These are phyloP conservation scores for Plasmopara viticola DNA, from an alignment of 352 stramenopile species.

Conservation along the genomic window DNA sequence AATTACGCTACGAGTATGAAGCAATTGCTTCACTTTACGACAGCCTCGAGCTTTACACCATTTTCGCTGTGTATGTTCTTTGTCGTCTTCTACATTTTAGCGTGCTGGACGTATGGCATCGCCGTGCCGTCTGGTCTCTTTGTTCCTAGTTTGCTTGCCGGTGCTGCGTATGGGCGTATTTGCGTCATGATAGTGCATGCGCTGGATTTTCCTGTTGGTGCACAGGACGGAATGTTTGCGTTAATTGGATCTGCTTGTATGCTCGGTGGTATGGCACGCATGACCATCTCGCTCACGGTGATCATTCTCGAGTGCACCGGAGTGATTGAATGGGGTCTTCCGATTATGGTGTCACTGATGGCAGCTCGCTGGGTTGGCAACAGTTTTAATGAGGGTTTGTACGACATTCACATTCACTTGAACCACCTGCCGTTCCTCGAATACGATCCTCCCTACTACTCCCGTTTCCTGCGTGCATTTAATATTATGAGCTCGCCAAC, in stretches of 20 bases:
- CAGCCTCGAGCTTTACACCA: constrained; percentile 87
- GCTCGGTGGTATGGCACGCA: constrained; percentile 94
- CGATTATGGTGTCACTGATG: constrained; percentile 98
- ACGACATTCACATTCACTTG: constrained; percentile 98
- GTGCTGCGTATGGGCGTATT: constrained; percentile 91
- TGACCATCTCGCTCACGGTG: constrained; percentile 98
- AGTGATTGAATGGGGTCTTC: constrained; percentile 97
- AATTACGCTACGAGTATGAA: constrained; percentile 93
- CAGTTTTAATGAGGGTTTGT: constrained; percentile 97
- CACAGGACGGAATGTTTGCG: constrained; percentile 91
- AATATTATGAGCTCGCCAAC: constrained; percentile 76
- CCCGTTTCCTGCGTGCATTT: constrained; percentile 59
- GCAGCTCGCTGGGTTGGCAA: constrained; percentile 95
- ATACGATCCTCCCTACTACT: constrained; percentile 87
- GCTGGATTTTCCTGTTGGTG: constrained; percentile 54
- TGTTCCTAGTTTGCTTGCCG: constrained; percentile 92
- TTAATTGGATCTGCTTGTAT: constrained; percentile 95
- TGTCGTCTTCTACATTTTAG: constrained; percentile 89
- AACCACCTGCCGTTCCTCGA: constrained; percentile 96
- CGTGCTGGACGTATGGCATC: constrained; percentile 95
- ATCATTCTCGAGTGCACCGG: constrained; percentile 98
- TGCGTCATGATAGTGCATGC: constrained; percentile 64
- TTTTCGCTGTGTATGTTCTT: constrained; percentile 96
- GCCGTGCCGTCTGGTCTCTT: constrained; percentile 96
- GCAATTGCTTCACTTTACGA: constrained; percentile 95